Base-by-base conservation (phyloP, 768 basidiomycete species). In the Lyophyllum semitale region DNA sequence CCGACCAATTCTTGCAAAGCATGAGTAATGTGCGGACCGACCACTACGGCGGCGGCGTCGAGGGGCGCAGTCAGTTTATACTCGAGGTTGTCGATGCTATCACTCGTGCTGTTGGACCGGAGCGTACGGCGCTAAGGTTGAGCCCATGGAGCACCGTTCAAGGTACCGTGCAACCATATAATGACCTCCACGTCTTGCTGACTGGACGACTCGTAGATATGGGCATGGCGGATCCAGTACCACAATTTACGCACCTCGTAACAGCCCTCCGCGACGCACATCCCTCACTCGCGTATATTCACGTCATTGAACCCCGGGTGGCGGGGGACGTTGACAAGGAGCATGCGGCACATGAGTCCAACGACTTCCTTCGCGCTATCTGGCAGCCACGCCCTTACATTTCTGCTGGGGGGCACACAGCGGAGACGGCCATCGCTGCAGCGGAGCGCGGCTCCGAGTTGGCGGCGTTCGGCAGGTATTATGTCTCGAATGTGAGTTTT, bases 21-120 rank as follows among this genome's bases (percentile, higher is more conserved):
- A n/a, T n/a, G n/a, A n/a, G n/a, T 89, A 89, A 89, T 67, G 62
- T 75, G 4, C 77, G 87, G 12, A 82, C 77, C 7, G 88, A 90
- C 64, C 71, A 77, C 38, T 91, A 87, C 66, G 89, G 90, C 0
- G 89, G 90, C 2, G 79, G 77, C 41, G 69, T 89, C 23, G 81
- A 86, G 64, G 82, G 80, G 53, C 73, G 90, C 6, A 70, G 75
- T 1, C 73, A 81, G 25, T 89, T 91, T 64, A 63, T 68, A 0
- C 68, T 86, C 4, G 83, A 86, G 54, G 72, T 87, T 37, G 64
- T 83, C 7, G 74, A 80, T 32, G 82, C 81, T 1, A 69, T 88
- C 1, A 72, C 69, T n/a, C n/a, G n/a, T n/a, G n/a, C n/a, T n/a
- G n/a, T n/a, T n/a, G n/a, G n/a, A n/a, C n/a, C n/a, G n/a, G n/a